Base-by-base conservation (phyloP, 192 early-diverging fungal species). In the Coemansia sp. region DNA sequence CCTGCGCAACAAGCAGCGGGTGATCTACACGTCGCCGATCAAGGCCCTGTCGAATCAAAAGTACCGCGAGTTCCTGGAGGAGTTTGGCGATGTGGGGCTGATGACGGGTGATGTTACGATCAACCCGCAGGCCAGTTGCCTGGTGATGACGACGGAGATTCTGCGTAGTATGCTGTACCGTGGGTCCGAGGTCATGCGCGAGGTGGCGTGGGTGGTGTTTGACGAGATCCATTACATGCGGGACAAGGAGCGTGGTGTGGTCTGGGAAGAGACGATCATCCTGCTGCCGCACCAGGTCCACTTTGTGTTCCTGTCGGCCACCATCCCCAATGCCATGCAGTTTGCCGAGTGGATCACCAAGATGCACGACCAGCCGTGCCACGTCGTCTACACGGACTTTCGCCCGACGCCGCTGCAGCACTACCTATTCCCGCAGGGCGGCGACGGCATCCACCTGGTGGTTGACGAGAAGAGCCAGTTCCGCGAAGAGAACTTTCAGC, bases 81-180 rank as follows among this genome's bases (percentile, higher is more conserved):
- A 95, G 49, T 98, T 98, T 78, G 91, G 91, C 13, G 96, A 98
- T 63, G 96, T 98, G 2, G 96, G 96, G 12, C 67, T 98, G 62
- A 92, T 98, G 92, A 98, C 96, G 1, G 96, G 96, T 39, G 96
- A 98, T 78, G 90, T 95, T 7, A 92, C 93, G 2, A 95, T 98
- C 74, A 93, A 92, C 58, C 88, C 93, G 11, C 80, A 78, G 41
- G 91, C 96, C 0, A 88, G 85, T 11, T 95, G 92, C 46, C 59
- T 96, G 34, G 93, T 98, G 18, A 98, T 98, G 96, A 98, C 96
- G 0, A 98, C 96, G 1, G 96, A 98, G 75, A 98, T 98, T 87
- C 68, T 98, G 39, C 79, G 96, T 21, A 85, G 83, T 32, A 98
- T 98, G 96, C 78, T 98, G 18, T 98, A 98, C 69, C 83, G 93